Conservation (phyloP, 2,329 filamentous ascomycete genomes). For the Aulographum hederae region DNA sequence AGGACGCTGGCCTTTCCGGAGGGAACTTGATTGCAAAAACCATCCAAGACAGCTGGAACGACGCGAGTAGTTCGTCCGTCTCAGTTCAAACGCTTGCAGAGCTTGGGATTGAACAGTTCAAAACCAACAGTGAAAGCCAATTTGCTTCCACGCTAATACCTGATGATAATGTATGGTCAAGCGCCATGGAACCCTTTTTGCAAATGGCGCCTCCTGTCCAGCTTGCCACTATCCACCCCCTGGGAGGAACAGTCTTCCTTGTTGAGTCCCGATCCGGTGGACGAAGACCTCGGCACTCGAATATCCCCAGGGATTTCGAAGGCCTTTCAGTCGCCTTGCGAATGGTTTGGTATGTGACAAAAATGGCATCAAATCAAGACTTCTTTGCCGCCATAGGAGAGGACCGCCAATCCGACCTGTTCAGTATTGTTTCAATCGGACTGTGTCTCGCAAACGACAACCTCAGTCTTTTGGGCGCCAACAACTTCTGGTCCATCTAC, state of each 20-base stretch:
- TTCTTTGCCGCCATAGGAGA: neutral
- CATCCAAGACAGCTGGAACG: constrained; percentile 30
- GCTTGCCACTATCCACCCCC: constrained; percentile 52
- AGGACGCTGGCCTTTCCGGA: constrained; percentile 19
- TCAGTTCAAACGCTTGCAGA: constrained; percentile 38
- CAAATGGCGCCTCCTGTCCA: constrained; percentile 37
- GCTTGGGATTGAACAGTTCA: constrained; percentile 31
- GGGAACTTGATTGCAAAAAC: constrained; percentile 32
- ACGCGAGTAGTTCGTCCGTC: constrained; percentile 21
- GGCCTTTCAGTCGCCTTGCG: constrained; percentile 57
- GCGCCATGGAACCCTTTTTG: constrained; percentile 40
- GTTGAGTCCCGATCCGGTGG: constrained; percentile 19
- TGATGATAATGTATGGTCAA: constrained; percentile 43
- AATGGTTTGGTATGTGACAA: constrained; percentile 47
- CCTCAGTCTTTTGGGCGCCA: constrained; percentile 34
- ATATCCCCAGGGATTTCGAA: constrained; percentile 40
- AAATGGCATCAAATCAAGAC: too few species aligned
- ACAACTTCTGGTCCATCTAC: constrained; percentile 31
- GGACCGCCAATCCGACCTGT: constrained; percentile 18
- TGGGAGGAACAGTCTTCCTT: constrained; percentile 54
- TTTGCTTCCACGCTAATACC: constrained; percentile 38
- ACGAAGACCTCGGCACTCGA: too few species aligned
- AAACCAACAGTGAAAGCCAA: constrained; percentile 13
- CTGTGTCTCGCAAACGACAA: constrained; percentile 41
- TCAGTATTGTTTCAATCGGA: constrained; percentile 33